Evolutionary conservation across 148 eudicot genomes (phyloP), one percentile per base, ranked within the genome.

Genomic region (Vaccinium myrtillus): DNA sequence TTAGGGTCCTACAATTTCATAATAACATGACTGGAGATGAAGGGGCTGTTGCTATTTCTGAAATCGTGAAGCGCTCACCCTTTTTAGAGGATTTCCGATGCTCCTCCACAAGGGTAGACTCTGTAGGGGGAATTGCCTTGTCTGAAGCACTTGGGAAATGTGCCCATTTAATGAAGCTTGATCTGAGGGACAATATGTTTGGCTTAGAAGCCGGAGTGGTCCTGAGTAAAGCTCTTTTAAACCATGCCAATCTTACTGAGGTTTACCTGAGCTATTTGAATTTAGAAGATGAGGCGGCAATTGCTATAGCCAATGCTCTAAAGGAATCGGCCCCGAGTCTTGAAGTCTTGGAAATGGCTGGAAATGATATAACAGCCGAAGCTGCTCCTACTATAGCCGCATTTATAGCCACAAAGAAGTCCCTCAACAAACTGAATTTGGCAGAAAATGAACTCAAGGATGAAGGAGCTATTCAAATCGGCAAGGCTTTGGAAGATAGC

Each of bases 21-120:
- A 91, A 93, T 74, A 93, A 91, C 48, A 93, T 93, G 93, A 91
- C 95, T 7, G 93, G 95, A 54, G 93, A 92, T 89, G 92, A 90
- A 85, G 95, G 93, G 70, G 95, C 93, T 36, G 50, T 82, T 71
- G 89, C 92, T 74, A 92, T 92, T 67, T 86, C 95, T n/a, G 86
- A 92, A 69, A 74, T 92, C 39, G 88, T 91, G 36, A 88, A 82
- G 83, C 82, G 85, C 79, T 87, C 92, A 56, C 95, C 92, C n/a
- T 56, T 83, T 4, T 50, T 91, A 82, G 93, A 93, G 77, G 92
- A 91, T 84, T 93, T 93, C 80, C 85, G 91, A 21, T 93, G 91
- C 87, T 91, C 95, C 25, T 91, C 95, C 54, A 91, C 94, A 18
- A 81, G 94, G 86, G 90, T 93, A n/a, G 93, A 84, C 48, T 86